These are phyloP conservation scores for Crithidia sp. DNA, from an alignment of 208 protist species.

Conservation along the genomic window DNA sequence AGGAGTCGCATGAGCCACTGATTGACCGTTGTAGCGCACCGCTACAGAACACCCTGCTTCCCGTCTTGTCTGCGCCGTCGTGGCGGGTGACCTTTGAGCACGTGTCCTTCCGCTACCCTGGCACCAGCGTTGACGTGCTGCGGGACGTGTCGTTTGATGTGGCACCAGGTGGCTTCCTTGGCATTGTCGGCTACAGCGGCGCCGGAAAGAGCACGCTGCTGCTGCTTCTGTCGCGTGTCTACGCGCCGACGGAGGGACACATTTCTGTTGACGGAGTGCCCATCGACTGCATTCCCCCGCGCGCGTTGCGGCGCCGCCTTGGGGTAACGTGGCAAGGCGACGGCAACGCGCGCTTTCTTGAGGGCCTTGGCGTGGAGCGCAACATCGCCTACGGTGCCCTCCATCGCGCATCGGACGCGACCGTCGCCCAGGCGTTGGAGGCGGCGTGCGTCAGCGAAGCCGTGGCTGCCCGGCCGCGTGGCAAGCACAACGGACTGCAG, in stretches of 20 bases:
- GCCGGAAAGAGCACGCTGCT: constrained; percentile 78
- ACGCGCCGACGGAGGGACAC: constrained; percentile 49
- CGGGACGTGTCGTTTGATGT: constrained; percentile 61
- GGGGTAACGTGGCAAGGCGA: constrained; percentile 68
- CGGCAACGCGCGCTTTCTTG: constrained; percentile 51
- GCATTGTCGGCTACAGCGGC: constrained; percentile 77
- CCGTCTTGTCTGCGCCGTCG: neutral
- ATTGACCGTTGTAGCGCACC: constrained; percentile 11
- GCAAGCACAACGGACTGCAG: constrained; percentile 31
- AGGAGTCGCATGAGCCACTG: constrained; percentile 1
- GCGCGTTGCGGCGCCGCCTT: constrained; percentile 62
- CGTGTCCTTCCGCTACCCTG: constrained; percentile 76
- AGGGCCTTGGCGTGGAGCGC: constrained; percentile 46
- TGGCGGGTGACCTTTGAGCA: constrained; percentile 69
- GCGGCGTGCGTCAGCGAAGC: constrained; percentile 35
- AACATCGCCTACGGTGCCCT: constrained; percentile 74
- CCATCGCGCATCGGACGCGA: constrained; percentile 13
- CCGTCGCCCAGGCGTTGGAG: constrained; percentile 40
- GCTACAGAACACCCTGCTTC: neutral
- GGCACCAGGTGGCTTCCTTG: constrained; percentile 47
- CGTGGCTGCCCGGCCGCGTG: constrained; percentile 49
- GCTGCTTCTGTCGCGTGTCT: constrained; percentile 59
- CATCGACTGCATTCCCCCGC: constrained; percentile 50
- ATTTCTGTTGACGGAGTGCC: constrained; percentile 63
- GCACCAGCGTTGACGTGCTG: constrained; percentile 39